Conservation (phyloP, 305 asterid genomes). For the Fraxinus velutina region DNA sequence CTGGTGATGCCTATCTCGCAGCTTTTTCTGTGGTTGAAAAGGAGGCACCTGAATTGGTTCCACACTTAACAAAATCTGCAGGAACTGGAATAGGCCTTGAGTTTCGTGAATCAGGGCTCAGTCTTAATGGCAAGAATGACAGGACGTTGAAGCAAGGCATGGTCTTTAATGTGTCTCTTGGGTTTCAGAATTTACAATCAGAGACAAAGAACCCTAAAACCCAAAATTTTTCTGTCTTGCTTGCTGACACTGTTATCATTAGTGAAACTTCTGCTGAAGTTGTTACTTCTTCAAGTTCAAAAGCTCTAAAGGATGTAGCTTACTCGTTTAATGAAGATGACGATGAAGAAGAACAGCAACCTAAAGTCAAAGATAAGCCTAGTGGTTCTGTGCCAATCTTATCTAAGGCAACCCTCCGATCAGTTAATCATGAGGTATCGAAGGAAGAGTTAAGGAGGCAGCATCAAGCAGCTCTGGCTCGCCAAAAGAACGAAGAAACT, state of each 20-base stretch:
- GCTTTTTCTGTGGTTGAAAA: slow-evolving; percentile 54
- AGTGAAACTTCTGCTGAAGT: slow-evolving; percentile 41
- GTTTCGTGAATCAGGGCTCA: slow-evolving; percentile 67
- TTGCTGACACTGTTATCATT: slow-evolving; percentile 62
- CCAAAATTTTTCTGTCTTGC: slow-evolving; percentile 48
- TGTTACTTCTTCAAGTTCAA: slow-evolving; percentile 46
- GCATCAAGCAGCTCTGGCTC: slow-evolving; percentile 73
- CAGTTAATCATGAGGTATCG: slow-evolving; percentile 60
- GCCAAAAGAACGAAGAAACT: slow-evolving; percentile 67
- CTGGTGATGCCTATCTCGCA: slow-evolving; percentile 47
- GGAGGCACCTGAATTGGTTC: slow-evolving; percentile 61
- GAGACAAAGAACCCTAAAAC: slow-evolving; percentile 42
- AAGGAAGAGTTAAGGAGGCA: slow-evolving; percentile 64
- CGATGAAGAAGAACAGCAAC: slow-evolving; percentile 41
- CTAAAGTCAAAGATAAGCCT: slow-evolving; percentile 28
- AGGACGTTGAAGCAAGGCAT: slow-evolving; percentile 54
- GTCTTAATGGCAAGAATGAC: slow-evolving; percentile 56
- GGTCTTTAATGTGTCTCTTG: slow-evolving; percentile 68
- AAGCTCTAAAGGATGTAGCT: slow-evolving; percentile 46
- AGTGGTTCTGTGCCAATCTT: slow-evolving; percentile 27
- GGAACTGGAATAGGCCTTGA: slow-evolving; percentile 84
- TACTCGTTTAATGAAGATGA: slow-evolving; percentile 59
- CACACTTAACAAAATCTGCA: slow-evolving; percentile 59
- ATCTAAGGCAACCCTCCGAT: slow-evolving; percentile 66
- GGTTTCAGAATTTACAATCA: slow-evolving; percentile 58